Evolutionary conservation across 176 grass and related monocot species (phyloP).

Genomic region (Saccharum spontaneum): DNA sequence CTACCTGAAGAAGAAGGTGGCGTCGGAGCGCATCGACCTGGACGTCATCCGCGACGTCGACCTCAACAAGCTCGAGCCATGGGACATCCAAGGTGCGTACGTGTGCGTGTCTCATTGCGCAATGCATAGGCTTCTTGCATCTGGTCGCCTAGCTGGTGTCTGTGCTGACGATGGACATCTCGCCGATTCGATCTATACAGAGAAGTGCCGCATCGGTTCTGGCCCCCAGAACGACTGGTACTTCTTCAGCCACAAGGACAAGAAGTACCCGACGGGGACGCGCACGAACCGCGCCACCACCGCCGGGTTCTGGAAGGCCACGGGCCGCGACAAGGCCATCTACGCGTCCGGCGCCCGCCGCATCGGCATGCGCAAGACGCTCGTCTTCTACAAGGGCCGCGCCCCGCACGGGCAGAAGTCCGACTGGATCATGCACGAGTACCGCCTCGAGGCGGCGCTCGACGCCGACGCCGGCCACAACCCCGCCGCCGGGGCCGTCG

Average conservation of each 20-base stretch:
- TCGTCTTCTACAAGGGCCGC: slow-evolving; percentile 90
- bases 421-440: slow-evolving; percentile 98
- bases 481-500: background rate
- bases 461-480: background rate
- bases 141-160: no score
- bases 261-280: slow-evolving; percentile 91
- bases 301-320: slow-evolving; percentile 90
- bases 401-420: slow-evolving; percentile 85
- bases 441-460: slow-evolving; percentile 52
- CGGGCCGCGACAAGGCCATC: slow-evolving; percentile 87
- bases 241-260: slow-evolving; percentile 95
- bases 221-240: slow-evolving; percentile 94
- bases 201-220: slow-evolving; percentile 68
- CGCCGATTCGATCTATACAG: slow-evolving; percentile 7
- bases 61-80: slow-evolving; percentile 95
- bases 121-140: no score
- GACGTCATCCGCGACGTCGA: slow-evolving; percentile 92
- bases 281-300: slow-evolving; percentile 85
- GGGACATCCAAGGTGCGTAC: slow-evolving; percentile 80
- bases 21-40: slow-evolving; percentile 68
- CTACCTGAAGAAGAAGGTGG: slow-evolving; percentile 93
- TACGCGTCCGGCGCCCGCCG: slow-evolving; percentile 21
- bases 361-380: slow-evolving; percentile 93
- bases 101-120: background rate
- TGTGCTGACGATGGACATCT: no score